Conservation (phyloP, 2,329 filamentous ascomycete genomes). For the Colletotrichum brevisporum region DNA sequence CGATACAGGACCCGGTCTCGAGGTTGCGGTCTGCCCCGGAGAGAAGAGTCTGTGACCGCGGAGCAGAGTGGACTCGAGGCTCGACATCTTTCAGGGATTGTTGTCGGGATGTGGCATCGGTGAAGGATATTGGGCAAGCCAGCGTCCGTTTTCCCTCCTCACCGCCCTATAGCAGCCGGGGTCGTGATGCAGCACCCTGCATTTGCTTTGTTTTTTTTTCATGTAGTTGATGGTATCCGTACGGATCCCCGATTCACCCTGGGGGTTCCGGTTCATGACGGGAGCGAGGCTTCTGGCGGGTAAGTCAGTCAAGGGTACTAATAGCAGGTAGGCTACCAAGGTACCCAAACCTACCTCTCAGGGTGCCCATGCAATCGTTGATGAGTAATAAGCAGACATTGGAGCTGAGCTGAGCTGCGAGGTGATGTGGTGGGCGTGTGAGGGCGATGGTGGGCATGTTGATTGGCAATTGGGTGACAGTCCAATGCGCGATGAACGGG, state of each 20-base stretch:
- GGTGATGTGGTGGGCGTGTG: neutral
- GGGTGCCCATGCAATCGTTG: neutral
- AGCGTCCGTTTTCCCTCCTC: slow-evolving; percentile 12
- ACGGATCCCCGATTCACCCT: neutral
- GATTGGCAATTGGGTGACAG: neutral
- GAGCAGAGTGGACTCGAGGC: slow-evolving; percentile 15
- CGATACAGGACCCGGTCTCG: slow-evolving; percentile 1
- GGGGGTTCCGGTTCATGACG: too few species aligned
- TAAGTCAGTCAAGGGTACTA: too few species aligned
- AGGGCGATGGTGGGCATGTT: neutral
- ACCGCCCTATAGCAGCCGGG: slow-evolving; percentile 33
- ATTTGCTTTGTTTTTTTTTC: neutral
- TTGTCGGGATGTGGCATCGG: slow-evolving; percentile 24
- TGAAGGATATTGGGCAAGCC: slow-evolving; percentile 25
- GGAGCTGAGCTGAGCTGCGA: neutral
- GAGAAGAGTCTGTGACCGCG: slow-evolving; percentile 1
- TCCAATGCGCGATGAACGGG: neutral
- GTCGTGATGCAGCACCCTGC: slow-evolving; percentile 19
- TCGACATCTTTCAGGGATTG: slow-evolving; percentile 15
- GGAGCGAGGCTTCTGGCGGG: too few species aligned
- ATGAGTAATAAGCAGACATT: neutral
- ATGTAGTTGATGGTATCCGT: slow-evolving; percentile 12
- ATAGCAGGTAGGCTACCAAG: too few species aligned
- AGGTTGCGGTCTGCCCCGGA: slow-evolving; percentile 3
- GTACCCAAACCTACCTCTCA: too few species aligned